phyloP scores from a whole-genome alignment of 208 protist genomes.

The Wallacemonas sp. region DNA sequence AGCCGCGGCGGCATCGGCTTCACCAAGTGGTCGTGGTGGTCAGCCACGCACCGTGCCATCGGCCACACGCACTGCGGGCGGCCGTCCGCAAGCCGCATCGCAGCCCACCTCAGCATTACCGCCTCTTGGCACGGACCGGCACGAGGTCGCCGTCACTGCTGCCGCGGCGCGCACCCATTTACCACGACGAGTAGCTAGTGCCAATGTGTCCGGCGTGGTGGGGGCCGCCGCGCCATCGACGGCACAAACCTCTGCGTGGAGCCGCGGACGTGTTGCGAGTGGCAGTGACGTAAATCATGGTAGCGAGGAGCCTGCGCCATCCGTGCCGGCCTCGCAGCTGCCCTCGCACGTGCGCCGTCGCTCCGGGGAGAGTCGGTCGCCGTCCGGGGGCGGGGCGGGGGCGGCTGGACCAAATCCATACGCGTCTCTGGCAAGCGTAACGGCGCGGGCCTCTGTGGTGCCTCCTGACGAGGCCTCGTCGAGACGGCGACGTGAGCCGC shows the following conservation, averaged over 20 bases:
- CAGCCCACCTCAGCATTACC: too few relatives aligned
- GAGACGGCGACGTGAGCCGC: background rate
- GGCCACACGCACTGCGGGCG: background rate
- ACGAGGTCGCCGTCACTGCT: background rate
- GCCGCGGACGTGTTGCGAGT: background rate
- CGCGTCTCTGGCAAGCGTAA: background rate
- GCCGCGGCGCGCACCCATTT: background rate
- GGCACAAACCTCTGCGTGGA: background rate
- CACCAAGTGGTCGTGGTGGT: background rate
- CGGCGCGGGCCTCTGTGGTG: slow-evolving; percentile 1
- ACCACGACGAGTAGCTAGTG: background rate
- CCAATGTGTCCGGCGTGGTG: too few relatives aligned
- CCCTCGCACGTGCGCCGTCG: slow-evolving; percentile 7
- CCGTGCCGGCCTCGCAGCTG: slow-evolving; percentile 4
- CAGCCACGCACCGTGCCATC: slow-evolving; percentile 5
- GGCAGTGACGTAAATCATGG: background rate
- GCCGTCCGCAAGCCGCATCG: background rate
- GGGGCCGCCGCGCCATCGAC: too few relatives aligned
- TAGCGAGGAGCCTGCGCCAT: background rate
- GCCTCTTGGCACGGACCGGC: too few relatives aligned
- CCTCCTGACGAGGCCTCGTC: background rate
- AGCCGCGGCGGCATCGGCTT: background rate
- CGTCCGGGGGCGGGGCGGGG: slow-evolving; percentile 5
- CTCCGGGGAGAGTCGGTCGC: slow-evolving; percentile 1
- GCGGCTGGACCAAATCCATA: background rate